phyloP scores from a whole-genome alignment of 2,329 filamentous ascomycete species.

The Botrytis galanthina region DNA sequence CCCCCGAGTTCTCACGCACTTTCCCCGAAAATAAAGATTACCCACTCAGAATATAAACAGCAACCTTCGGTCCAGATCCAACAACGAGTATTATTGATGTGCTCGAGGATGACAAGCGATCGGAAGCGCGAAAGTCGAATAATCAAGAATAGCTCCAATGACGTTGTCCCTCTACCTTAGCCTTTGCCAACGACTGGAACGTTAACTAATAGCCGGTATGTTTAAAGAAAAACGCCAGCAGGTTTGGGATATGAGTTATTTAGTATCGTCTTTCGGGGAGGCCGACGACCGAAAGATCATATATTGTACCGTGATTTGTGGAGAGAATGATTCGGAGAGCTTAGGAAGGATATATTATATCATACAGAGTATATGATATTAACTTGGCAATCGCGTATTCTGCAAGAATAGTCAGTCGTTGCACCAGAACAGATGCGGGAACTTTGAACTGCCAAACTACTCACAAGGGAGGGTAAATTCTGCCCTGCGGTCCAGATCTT shows the following conservation, averaged over 20 bases:
- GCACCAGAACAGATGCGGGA: neutral
- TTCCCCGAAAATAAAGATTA: neutral
- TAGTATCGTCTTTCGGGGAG: neutral
- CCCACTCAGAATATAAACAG: neutral
- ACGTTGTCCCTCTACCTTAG: neutral
- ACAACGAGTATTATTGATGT: constrained; percentile 4
- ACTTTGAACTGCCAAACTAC: neutral
- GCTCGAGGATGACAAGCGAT: neutral
- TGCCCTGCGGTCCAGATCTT: neutral
- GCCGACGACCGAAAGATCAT: neutral
- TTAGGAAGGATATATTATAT: neutral
- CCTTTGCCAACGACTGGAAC: neutral
- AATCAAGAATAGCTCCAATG: neutral
- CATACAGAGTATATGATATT: neutral
- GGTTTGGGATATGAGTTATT: neutral
- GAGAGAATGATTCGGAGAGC: neutral
- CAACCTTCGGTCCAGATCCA: neutral
- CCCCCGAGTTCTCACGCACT: neutral
- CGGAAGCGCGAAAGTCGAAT: constrained; percentile 1
- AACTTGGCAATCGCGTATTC: neutral
- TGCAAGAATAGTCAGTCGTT: constrained; percentile 1
- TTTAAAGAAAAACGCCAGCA: too few species aligned
- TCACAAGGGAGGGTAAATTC: neutral
- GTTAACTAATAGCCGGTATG: neutral
- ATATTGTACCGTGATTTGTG: constrained; percentile 2